A percentile compares a stretch with the other conserved stretches of the same genome.
Evolutionary conservation across 2,329 filamentous ascomycete genomes (phyloP).

Genomic region (Ophiosphaerella narmari): DNA sequence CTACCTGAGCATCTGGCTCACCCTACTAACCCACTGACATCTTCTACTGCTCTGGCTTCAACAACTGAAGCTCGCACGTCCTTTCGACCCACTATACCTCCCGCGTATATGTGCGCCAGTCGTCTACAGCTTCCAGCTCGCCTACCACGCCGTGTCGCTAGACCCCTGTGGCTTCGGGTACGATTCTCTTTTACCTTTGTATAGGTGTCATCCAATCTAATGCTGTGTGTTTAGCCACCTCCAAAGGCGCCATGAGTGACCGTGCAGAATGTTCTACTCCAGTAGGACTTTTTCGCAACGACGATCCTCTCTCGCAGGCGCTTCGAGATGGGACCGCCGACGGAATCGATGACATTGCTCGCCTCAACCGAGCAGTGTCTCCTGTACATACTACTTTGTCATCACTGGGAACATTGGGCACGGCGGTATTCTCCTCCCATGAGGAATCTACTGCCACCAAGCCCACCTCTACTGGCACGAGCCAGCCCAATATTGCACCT

Average conservation of each 20-base stretch:
- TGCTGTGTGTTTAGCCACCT: slow-evolving; percentile 21
- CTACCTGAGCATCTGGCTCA: background rate
- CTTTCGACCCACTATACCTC: background rate
- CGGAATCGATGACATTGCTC: slow-evolving; percentile 20
- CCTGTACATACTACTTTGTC: slow-evolving; percentile 10
- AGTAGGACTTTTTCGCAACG: slow-evolving; percentile 18
- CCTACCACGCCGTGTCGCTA: slow-evolving; percentile 13
- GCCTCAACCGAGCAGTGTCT: slow-evolving; percentile 13
- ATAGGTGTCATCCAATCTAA: slow-evolving; percentile 6
- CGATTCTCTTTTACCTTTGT: background rate
- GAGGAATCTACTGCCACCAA: slow-evolving; percentile 29
- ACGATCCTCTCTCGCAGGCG: slow-evolving; percentile 20
- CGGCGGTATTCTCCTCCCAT: slow-evolving; percentile 19
- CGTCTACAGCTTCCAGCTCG: slow-evolving; percentile 9
- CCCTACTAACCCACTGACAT: background rate
- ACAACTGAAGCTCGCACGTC: background rate
- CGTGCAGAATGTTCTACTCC: slow-evolving; percentile 11
- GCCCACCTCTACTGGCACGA: slow-evolving; percentile 34
- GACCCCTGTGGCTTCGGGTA: slow-evolving; percentile 28
- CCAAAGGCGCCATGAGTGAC: slow-evolving; percentile 21
- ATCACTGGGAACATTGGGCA: slow-evolving; percentile 12
- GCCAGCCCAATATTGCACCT: slow-evolving; percentile 10
- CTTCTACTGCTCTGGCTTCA: slow-evolving; percentile 1
- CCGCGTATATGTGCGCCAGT: slow-evolving; percentile 22
- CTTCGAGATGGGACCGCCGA: slow-evolving; percentile 14